Conservation (phyloP, 176 grass and related monocot species). For the Thalia dealbata region DNA sequence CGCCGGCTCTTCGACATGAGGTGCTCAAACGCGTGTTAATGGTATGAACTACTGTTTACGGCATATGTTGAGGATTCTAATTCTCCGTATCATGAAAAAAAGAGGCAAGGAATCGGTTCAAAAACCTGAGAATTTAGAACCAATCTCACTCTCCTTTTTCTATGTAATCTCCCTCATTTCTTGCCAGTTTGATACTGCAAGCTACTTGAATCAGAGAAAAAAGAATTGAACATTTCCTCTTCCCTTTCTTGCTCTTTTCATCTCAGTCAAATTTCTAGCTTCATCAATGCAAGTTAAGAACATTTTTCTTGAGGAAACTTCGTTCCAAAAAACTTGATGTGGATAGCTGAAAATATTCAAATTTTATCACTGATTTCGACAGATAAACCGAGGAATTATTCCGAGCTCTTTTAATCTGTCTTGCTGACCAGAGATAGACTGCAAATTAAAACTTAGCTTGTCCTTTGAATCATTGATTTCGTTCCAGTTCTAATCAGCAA, state of each 20-base stretch:
- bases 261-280: not conserved
- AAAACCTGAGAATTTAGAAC: not conserved
- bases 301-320: not conserved
- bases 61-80: not conserved
- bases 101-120: not conserved
- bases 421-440: no score
- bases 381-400: not conserved
- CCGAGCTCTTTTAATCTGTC: no score
- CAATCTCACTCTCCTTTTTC: not conserved
- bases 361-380: not conserved
- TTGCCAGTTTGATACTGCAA: no score
- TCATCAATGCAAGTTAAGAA: no score
- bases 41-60: not conserved
- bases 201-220: not conserved
- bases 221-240: not conserved
- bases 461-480: no score
- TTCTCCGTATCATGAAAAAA: not conserved
- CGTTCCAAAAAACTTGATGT: not conserved
- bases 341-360: not conserved
- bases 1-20: not conserved
- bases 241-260: not conserved
- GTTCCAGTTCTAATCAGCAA: no score
- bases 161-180: not conserved
- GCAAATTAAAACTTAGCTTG: no score
- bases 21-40: not conserved